Evolutionary conservation across 805 yeast genomes (phyloP).

Genomic region (Candida maltosa): DNA sequence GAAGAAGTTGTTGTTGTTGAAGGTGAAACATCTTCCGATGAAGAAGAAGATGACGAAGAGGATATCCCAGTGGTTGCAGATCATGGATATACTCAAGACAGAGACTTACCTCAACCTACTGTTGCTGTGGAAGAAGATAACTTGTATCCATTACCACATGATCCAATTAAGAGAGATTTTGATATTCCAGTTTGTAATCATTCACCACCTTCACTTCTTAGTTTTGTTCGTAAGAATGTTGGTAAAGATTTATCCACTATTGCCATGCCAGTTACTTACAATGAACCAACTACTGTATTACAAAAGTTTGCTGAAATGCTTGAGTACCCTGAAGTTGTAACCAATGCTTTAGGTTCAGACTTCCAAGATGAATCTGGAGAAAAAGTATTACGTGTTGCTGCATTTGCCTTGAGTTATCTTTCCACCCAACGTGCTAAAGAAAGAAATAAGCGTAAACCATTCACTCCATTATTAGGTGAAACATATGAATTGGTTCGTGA

Average conservation of each 20-base stretch:
- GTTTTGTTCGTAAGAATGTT: constrained; percentile 81
- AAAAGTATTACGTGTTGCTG: constrained; percentile 63
- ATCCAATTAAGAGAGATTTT: constrained; percentile 48
- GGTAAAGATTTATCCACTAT: constrained; percentile 85
- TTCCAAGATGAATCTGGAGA: constrained; percentile 50
- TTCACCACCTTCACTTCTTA: constrained; percentile 78
- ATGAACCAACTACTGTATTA: constrained; percentile 84
- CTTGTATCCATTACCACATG: constrained; percentile 67
- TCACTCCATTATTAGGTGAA: constrained; percentile 92
- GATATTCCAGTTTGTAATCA: constrained; percentile 57
- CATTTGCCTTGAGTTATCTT: constrained; percentile 76
- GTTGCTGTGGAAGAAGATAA: constrained; percentile 25
- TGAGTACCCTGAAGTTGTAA: constrained; percentile 71
- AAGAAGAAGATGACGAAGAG: constrained; percentile 9
- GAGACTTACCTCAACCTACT: constrained; percentile 11
- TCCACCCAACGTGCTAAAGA: constrained; percentile 72
- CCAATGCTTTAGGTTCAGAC: constrained; percentile 50
- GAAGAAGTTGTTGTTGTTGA: constrained; percentile 19
- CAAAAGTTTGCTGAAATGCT: constrained; percentile 77
- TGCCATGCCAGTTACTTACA: constrained; percentile 91
- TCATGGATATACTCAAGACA: too few relatives aligned
- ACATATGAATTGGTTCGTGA: constrained; percentile 88
- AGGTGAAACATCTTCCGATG: constrained; percentile 15
- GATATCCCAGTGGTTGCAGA: not conserved
- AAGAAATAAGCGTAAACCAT: constrained; percentile 83